These are phyloP conservation scores for Saccharomyces hybrid DNA, from an alignment of 1,139 yeast species.

Conservation along the genomic window DNA sequence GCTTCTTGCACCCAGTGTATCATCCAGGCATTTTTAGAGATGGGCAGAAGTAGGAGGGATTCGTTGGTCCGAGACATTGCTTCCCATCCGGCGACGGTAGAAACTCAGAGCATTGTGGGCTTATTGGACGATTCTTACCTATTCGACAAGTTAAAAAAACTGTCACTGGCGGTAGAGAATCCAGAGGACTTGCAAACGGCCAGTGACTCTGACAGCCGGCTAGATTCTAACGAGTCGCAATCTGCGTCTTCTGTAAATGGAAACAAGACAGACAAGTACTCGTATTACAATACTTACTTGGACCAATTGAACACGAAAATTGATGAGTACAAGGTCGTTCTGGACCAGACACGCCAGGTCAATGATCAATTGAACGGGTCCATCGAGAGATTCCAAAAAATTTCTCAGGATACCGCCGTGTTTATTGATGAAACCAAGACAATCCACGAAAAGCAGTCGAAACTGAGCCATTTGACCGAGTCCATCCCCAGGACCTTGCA, in stretches of 20 bases:
- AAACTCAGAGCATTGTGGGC: conserved; percentile 11
- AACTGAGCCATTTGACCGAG: conserved; percentile 39
- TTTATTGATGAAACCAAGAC: conserved; percentile 33
- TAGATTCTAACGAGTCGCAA: background rate
- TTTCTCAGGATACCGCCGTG: conserved; percentile 14
- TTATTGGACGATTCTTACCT: conserved; percentile 24
- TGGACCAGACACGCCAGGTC: conserved; percentile 17
- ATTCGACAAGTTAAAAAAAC: conserved; percentile 18
- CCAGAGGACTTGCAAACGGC: background rate
- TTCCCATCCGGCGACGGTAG: conserved; percentile 12
- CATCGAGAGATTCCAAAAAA: conserved; percentile 15
- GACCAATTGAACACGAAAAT: conserved; percentile 17
- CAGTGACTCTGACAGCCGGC: background rate
- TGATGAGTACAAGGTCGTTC: conserved; percentile 16
- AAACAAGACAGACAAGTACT: background rate
- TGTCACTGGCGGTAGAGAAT: conserved; percentile 12
- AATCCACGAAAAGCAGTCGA: conserved; percentile 45
- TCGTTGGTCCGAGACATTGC: conserved; percentile 28
- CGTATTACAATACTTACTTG: conserved; percentile 9
- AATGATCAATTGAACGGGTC: conserved; percentile 14
- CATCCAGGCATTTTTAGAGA: conserved; percentile 2
- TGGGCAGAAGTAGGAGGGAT: conserved; percentile 22
- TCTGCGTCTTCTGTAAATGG: background rate
- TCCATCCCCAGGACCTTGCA: conserved; percentile 48
- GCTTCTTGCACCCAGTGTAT: background rate